phyloP scores from a whole-genome alignment of 768 basidiomycete genomes.

The Tulasnella calospora region DNA sequence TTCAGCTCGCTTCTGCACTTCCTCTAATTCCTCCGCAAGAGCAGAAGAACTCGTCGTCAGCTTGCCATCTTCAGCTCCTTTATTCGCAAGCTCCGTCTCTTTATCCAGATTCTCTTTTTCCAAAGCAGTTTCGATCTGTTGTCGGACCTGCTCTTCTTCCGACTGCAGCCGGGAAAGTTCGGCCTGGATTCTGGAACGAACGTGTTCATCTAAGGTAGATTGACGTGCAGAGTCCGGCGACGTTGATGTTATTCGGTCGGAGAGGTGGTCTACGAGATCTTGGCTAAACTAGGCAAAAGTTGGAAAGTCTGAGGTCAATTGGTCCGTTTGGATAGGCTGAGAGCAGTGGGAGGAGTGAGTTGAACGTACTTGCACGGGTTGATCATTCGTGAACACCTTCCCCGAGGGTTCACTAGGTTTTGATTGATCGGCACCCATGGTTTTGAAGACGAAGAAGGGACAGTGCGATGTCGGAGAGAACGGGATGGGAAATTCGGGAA shows the following conservation, averaged over 20 bases:
- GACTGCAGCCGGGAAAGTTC: constrained; percentile 61
- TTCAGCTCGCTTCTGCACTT: constrained; percentile 67
- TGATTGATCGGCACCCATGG: constrained; percentile 70
- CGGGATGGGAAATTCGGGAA: constrained; percentile 3
- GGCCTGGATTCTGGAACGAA: constrained; percentile 63
- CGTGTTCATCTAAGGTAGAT: constrained; percentile 63
- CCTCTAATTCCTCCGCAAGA: constrained; percentile 69
- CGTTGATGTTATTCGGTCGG: constrained; percentile 56
- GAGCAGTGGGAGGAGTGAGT: background rate
- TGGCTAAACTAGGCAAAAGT: constrained; percentile 61
- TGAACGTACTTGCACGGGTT: constrained; percentile 49
- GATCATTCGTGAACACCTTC: constrained; percentile 54
- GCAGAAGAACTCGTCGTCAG: constrained; percentile 47
- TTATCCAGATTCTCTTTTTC: constrained; percentile 85
- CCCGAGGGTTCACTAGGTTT: constrained; percentile 42
- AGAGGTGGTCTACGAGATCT: constrained; percentile 73
- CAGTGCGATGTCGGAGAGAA: background rate
- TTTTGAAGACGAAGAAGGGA: background rate
- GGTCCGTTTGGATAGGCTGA: background rate
- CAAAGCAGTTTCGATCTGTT: constrained; percentile 69
- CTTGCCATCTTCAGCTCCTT: constrained; percentile 35
- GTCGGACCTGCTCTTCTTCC: constrained; percentile 64
- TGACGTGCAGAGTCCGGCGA: constrained; percentile 65
- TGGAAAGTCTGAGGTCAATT: constrained; percentile 8
- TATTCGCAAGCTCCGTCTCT: constrained; percentile 50